Evolutionary conservation across 2,329 filamentous ascomycete species (phyloP), one percentile per base, ranked within the genome.

Genomic region (Lomentospora prolificans): DNA sequence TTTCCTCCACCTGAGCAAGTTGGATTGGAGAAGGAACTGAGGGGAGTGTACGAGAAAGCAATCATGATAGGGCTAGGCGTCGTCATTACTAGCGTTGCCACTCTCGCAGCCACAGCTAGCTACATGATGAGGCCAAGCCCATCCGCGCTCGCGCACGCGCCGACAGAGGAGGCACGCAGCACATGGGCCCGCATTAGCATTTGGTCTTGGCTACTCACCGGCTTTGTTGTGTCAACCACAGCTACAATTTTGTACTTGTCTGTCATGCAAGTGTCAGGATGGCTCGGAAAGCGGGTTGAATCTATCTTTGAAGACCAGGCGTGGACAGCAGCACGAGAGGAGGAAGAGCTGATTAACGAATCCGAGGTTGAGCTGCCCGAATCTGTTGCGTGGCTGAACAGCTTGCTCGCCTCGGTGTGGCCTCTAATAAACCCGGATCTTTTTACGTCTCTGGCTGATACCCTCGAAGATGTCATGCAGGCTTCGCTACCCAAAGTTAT

Each of bases 371-470:
- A 54, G 39, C 52, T 54, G 3, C 52, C 52, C 8, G 52, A 54
- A 24, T 54, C 52, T 7, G 52, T 54, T 2, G 36, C 22, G 10
- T 97, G 94, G 94, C 86, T 99, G 80, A 99, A 99, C 68, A 91
- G 89, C 0, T 81, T 94, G 53, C 70, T 97, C 3, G 82, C 81
- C 1, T 81, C 96, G 44, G 78, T 94, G 46, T 99, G 94, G 94
- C 88, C 89, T 0, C 75, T 97, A 3, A 85, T 96, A 60, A 95
- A 97, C 65, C 92, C 94, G 0, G 92, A 97, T 46, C 95, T 97
- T 87, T 94, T 99, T 68, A 76, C 82, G n/a, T 82, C 82, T 4
- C 81, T 96, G 7, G 91, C 91, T n/a, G 94, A 97, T 66, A 96
- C 89, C 1, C 65, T 75, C 1, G 67, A 79, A 70, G 92, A 97